phyloP scores from a whole-genome alignment of 1,139 yeast species.

The Candida freyschussii region DNA sequence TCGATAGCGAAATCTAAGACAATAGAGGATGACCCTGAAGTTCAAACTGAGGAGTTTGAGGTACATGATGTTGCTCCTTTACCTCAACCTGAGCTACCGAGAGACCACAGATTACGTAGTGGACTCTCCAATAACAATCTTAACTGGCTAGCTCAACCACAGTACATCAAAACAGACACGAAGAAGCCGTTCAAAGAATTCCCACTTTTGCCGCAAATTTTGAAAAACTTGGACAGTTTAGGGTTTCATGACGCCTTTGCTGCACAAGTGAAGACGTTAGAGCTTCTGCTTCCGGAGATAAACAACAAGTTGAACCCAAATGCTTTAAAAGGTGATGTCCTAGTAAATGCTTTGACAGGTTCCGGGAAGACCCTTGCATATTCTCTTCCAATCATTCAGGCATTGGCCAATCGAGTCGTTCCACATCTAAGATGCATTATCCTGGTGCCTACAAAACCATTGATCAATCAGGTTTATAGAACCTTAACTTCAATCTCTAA shows the following conservation, averaged over 20 bases:
- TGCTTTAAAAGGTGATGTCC: constrained; percentile 53
- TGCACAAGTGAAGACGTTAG: constrained; percentile 67
- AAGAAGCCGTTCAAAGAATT: constrained; percentile 41
- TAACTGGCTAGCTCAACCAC: constrained; percentile 68
- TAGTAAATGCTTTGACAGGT: constrained; percentile 94
- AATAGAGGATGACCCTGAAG: constrained; percentile 23
- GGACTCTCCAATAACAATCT: constrained; percentile 39
- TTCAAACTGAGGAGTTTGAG: constrained; percentile 30
- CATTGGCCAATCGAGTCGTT: constrained; percentile 56
- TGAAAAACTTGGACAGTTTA: constrained; percentile 41
- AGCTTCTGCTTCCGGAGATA: constrained; percentile 49
- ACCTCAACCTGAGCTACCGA: constrained; percentile 73
- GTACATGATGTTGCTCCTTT: constrained; percentile 63
- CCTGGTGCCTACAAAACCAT: constrained; percentile 85
- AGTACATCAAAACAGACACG: constrained; percentile 43
- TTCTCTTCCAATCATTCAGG: constrained; percentile 74
- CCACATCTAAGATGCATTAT: constrained; percentile 74
- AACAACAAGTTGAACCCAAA: constrained; percentile 50
- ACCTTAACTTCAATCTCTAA: constrained; percentile 56
- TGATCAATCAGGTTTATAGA: constrained; percentile 73
- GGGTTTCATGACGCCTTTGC: constrained; percentile 63
- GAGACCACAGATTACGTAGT: constrained; percentile 41
- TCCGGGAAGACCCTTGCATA: constrained; percentile 95
- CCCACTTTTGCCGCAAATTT: constrained; percentile 32
- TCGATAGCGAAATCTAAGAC: constrained; percentile 29